phyloP scores from a whole-genome alignment of 768 basidiomycete species.

The Hemileccinum rubropunctum region DNA sequence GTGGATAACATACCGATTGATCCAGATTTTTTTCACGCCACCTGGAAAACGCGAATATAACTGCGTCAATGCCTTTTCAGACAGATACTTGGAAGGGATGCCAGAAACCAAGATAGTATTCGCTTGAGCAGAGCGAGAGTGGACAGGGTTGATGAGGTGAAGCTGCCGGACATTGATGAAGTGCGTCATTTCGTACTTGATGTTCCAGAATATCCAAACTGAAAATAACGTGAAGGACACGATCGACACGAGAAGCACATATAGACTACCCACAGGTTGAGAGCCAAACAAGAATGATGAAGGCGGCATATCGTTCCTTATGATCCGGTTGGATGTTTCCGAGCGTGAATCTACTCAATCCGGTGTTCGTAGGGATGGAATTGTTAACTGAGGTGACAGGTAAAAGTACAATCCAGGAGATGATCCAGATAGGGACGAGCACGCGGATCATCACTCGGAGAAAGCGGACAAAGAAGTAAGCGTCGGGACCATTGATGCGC shows the following conservation, averaged over 20 bases:
- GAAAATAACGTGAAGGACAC: background rate
- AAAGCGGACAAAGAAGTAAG: slow-evolving; percentile 92
- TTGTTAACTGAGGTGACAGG: slow-evolving; percentile 68
- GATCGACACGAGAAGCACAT: background rate
- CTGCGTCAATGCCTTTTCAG: slow-evolving; percentile 58
- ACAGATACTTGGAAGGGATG: slow-evolving; percentile 76
- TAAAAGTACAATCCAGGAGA: slow-evolving; percentile 84
- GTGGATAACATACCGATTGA: slow-evolving; percentile 61
- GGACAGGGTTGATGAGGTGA: slow-evolving; percentile 70
- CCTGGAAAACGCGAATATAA: slow-evolving; percentile 86
- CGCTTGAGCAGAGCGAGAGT: slow-evolving; percentile 80
- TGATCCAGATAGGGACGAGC: slow-evolving; percentile 86
- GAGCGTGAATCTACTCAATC: slow-evolving; percentile 72
- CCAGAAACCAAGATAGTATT: slow-evolving; percentile 90
- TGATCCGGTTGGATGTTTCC: slow-evolving; percentile 64
- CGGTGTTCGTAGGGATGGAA: slow-evolving; percentile 40
- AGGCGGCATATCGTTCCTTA: slow-evolving; percentile 68
- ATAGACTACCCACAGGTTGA: slow-evolving; percentile 63
- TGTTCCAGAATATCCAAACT: slow-evolving; percentile 87
- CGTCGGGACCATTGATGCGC: slow-evolving; percentile 77
- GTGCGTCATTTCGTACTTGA: slow-evolving; percentile 75
- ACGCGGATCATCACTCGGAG: slow-evolving; percentile 79
- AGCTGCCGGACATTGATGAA: slow-evolving; percentile 81
- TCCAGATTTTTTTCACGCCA: slow-evolving; percentile 88
- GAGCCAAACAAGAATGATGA: slow-evolving; percentile 70